Base-by-base conservation (phyloP, 225 moss, liverwort and hornwort species). In the Straminergon stramineum region DNA sequence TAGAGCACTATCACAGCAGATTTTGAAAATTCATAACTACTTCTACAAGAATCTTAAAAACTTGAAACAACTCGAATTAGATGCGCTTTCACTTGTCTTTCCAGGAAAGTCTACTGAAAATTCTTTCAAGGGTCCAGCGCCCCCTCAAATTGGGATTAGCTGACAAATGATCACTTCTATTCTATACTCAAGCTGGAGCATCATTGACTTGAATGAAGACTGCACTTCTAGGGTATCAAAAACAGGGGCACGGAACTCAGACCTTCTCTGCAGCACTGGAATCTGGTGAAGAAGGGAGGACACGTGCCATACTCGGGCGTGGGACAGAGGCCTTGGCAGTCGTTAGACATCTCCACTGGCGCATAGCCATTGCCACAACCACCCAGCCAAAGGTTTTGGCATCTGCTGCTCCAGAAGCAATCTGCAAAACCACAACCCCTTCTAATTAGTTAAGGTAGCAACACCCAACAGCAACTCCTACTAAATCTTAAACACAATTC, bases 261-360 rank as follows among this genome's bases (percentile, higher is more conserved):
- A 97, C 97, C 97, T 96, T 96, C 94, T 85, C 82, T 94, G 93
- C 97, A 97, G 89, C 97, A 97, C 89, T 90, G 93, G 78, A 94
- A 89, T 85, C 96, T 93, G 69, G 96, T 95, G 91, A 92, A 91
- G 77, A 97, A 93, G 5, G 91, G 93, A 81, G 89, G 91, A 90
- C 97, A 97, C 8, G 87, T 71, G 67, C 90, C 89, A 90, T 94
- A 95, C 52, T 92, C 91, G 27, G 94, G 87, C 60, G 83, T 58
- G 22, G 93, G 86, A 86, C 97, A 97, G 35, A 93, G 91, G 45
- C 97, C 97, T 69, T 95, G 94, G 86, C 97, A 97, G 85, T 97
- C 94, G 64, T 94, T 93, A 61, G 97, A 97, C 53, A 89, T 93
- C 39, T 94, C 95, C 88, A 96, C 96, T 15, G 85, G 82, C 21